A percentile compares a stretch with the other conserved stretches of the same genome.
Evolutionary conservation across 257 asterid species (phyloP).

Genomic region (Capsicum baccatum): DNA sequence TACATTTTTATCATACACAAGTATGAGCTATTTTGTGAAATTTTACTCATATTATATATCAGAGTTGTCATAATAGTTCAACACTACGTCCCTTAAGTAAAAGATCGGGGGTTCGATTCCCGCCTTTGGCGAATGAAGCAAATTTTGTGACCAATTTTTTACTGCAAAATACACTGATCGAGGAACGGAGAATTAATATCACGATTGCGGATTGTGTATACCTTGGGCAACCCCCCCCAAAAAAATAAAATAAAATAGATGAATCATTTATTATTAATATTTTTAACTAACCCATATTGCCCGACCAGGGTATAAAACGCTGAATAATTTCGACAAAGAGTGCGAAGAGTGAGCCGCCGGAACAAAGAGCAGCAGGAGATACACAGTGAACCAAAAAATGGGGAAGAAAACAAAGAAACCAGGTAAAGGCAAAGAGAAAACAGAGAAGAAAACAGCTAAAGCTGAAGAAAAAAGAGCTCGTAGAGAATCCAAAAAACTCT

Average conservation of each 20-base stretch:
- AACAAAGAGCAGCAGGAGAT: not conserved
- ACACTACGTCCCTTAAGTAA: no score
- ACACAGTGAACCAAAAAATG: conserved; percentile 48
- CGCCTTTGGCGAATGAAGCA: no score
- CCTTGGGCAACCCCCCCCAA: no score
- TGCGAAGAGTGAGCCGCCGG: conserved; percentile 25
- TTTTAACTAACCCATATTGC: not conserved
- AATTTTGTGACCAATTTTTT: fast-evolving
- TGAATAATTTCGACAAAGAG: not conserved
- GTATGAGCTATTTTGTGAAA: no score
- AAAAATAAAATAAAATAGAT: no score
- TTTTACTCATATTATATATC: no score
- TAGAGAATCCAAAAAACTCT: conserved; percentile 83
- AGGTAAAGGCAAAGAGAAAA: conserved; percentile 97
- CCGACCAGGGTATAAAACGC: not conserved
- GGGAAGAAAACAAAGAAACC: conserved; percentile 93
- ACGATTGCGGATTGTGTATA: no score
- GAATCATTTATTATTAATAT: not conserved
- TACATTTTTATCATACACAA: no score
- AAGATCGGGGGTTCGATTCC: no score
- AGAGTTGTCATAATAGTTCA: no score
- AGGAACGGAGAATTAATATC: no score
- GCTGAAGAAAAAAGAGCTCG: conserved; percentile 85
- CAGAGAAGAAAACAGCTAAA: conserved; percentile 83
- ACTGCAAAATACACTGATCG: no score